Conservation (phyloP, 164 flowering plant genomes). For the Akebia trifoliata region DNA sequence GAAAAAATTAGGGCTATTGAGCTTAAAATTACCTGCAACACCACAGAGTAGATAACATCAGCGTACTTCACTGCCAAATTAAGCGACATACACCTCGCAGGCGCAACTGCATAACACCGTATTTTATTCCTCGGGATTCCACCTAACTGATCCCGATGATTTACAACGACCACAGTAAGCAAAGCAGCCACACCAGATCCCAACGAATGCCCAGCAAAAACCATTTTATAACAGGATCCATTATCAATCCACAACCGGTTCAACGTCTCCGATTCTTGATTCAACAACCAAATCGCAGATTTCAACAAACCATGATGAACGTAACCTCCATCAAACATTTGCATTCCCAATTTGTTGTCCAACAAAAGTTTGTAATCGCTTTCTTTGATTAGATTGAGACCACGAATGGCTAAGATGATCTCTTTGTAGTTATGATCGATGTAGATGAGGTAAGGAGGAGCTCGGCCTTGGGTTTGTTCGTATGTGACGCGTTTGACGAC, state of each 20-base stretch:
- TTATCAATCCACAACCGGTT: constrained; percentile 47
- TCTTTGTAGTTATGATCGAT: constrained; percentile 55
- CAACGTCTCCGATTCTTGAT: constrained; percentile 54
- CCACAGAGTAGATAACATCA: constrained; percentile 69
- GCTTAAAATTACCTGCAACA: constrained; percentile 64
- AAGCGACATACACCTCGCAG: constrained; percentile 91
- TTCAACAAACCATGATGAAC: constrained; percentile 80
- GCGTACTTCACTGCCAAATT: constrained; percentile 93
- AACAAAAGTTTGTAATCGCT: constrained; percentile 70
- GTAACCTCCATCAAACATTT: constrained; percentile 85
- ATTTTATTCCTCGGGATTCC: constrained; percentile 50
- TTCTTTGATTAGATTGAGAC: constrained; percentile 64
- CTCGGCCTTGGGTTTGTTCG: constrained; percentile 53
- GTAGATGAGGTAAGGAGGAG: constrained; percentile 86
- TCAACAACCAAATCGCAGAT: constrained; percentile 70
- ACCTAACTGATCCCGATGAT: constrained; percentile 52
- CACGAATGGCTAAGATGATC: constrained; percentile 76
- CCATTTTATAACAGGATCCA: constrained; percentile 42
- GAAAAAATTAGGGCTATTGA: not conserved
- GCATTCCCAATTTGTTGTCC: constrained; percentile 61
- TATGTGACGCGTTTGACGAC: constrained; percentile 64
- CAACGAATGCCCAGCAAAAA: constrained; percentile 76
- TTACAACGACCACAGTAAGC: constrained; percentile 52
- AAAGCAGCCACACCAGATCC: constrained; percentile 87
- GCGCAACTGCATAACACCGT: constrained; percentile 70